phyloP scores from a whole-genome alignment of 768 basidiomycete species.

The Crucibulum laeve region DNA sequence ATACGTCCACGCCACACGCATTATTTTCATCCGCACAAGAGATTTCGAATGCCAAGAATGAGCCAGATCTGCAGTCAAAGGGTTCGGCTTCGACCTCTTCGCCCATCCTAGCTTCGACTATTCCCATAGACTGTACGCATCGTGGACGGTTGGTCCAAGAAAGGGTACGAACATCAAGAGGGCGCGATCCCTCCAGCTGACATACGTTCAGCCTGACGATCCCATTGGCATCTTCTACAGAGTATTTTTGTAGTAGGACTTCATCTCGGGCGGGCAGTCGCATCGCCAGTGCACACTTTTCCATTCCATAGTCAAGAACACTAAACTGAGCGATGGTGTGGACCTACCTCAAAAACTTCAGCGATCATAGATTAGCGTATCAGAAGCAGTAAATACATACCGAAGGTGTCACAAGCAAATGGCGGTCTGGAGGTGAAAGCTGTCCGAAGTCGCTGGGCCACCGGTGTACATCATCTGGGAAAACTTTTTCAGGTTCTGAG shows the following conservation, averaged over 20 bases:
- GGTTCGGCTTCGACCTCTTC: conserved; percentile 16
- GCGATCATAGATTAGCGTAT: not conserved
- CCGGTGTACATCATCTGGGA: conserved; percentile 19
- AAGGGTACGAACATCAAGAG: conserved; percentile 15
- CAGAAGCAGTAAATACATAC: conserved; percentile 8
- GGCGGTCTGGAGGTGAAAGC: conserved; percentile 21
- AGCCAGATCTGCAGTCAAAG: conserved; percentile 19
- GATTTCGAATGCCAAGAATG: conserved; percentile 19
- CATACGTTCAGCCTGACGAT: conserved; percentile 18
- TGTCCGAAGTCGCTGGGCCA: conserved; percentile 22
- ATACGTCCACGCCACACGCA: conserved; percentile 20
- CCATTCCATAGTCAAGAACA: conserved; percentile 24
- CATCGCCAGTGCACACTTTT: conserved; percentile 18
- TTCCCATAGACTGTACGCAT: conserved; percentile 13
- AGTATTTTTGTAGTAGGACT: conserved; percentile 17
- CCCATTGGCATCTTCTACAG: conserved; percentile 11
- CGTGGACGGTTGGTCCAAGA: conserved; percentile 18
- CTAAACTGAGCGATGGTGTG: conserved; percentile 19
- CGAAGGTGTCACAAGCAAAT: conserved; percentile 15
- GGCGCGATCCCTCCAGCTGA: conserved; percentile 15
- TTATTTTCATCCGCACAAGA: conserved; percentile 16
- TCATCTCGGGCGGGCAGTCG: conserved; percentile 17
- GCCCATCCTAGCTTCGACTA: conserved; percentile 17
- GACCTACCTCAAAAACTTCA: conserved; percentile 10
- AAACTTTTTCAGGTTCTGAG: conserved; percentile 13